Conservation (phyloP, 176 grass and related monocot genomes). For the Carex littledalei region DNA sequence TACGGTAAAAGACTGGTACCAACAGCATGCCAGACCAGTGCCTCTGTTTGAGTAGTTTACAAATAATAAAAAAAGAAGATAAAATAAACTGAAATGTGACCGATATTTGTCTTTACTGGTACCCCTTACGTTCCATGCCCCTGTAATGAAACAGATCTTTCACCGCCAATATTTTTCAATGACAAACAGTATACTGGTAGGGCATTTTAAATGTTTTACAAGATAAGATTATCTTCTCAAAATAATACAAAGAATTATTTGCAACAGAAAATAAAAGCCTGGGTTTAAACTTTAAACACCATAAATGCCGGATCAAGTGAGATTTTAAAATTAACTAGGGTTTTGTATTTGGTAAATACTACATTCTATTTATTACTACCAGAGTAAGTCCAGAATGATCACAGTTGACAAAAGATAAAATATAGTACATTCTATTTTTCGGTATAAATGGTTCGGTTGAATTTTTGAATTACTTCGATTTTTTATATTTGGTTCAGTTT, state of each 20-base stretch:
- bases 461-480: too few relatives aligned
- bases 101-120: not conserved
- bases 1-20: not conserved
- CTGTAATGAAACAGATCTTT: not conserved
- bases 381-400: too few relatives aligned
- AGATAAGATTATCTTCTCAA: not conserved
- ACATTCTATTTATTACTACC: too few relatives aligned
- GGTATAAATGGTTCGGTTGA: too few relatives aligned
- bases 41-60: not conserved
- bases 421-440: not conserved
- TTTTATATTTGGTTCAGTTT: too few relatives aligned
- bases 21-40: not conserved
- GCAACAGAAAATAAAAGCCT: too few relatives aligned
- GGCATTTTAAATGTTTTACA: not conserved
- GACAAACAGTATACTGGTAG: not conserved
- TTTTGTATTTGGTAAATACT: too few relatives aligned
- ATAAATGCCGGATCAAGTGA: too few relatives aligned
- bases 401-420: too few relatives aligned
- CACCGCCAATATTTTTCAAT: not conserved
- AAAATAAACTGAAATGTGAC: not conserved
- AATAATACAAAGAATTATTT: not conserved
- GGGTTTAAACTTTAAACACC: too few relatives aligned
- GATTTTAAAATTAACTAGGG: too few relatives aligned
- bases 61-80: too few relatives aligned
- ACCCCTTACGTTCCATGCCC: not conserved